phyloP scores from a whole-genome alignment of 768 basidiomycete genomes.

The Phaeolepiota aurea region DNA sequence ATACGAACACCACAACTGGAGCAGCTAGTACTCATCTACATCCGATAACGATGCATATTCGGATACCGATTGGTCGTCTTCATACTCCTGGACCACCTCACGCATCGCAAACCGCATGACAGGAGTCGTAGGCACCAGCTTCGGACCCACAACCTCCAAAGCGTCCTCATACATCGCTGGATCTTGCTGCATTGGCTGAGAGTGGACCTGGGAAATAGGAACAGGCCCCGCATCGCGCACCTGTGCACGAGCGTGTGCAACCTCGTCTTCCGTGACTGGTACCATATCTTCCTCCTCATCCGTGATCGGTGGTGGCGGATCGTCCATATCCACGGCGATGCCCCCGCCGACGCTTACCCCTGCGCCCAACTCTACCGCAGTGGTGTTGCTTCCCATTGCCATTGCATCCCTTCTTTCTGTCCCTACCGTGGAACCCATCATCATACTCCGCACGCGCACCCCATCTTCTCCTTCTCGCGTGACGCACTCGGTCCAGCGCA shows the following conservation, averaged over 20 bases:
- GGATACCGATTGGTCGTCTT: slow-evolving; percentile 65
- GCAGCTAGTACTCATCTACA: slow-evolving; percentile 60
- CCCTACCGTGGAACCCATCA: too few relatives aligned
- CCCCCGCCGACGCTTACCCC: slow-evolving; percentile 21
- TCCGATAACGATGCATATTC: slow-evolving; percentile 78
- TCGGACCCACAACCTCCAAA: slow-evolving; percentile 63
- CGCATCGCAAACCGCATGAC: slow-evolving; percentile 82
- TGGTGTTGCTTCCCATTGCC: slow-evolving; percentile 8
- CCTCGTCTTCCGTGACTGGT: slow-evolving; percentile 30
- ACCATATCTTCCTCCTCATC: slow-evolving; percentile 42
- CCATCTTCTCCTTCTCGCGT: slow-evolving; percentile 40
- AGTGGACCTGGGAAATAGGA: too few relatives aligned
- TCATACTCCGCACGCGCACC: slow-evolving; percentile 6
- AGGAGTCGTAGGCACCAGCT: slow-evolving; percentile 67
- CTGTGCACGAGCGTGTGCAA: slow-evolving; percentile 13
- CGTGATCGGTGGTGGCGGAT: slow-evolving; percentile 22
- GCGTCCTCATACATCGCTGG: slow-evolving; percentile 33
- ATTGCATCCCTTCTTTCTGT: too few relatives aligned
- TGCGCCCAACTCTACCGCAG: slow-evolving; percentile 8
- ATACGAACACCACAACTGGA: too few relatives aligned
- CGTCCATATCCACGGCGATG: slow-evolving; percentile 26
- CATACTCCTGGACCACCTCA: slow-evolving; percentile 76
- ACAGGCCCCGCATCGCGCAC: slow-evolving; percentile 3
- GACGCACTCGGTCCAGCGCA: slow-evolving; percentile 70
- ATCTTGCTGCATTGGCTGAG: too few relatives aligned